phyloP scores from a whole-genome alignment of 345 rosid species.

The Eucalyptus regnans region DNA sequence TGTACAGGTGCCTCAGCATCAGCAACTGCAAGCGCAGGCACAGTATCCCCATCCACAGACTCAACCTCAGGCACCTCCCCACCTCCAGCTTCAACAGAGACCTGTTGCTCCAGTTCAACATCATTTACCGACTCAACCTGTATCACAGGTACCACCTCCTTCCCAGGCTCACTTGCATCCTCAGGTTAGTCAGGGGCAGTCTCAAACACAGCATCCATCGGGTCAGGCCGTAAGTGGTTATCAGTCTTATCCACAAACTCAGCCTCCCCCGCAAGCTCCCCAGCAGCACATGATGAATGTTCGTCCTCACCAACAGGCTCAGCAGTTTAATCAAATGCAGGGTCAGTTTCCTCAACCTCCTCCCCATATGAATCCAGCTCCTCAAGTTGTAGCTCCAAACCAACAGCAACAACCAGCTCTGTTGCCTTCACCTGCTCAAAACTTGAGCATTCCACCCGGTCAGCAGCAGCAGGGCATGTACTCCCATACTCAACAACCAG shows the following conservation, averaged over 20 bases:
- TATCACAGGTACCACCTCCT: conserved; percentile 3
- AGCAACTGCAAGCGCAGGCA: conserved; percentile 20
- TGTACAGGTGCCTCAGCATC: conserved; percentile 23
- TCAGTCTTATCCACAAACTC: conserved; percentile 40
- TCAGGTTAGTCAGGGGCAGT: conserved; percentile 12
- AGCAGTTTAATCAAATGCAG: conserved; percentile 24
- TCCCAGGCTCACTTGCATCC: conserved; percentile 7
- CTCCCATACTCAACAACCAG: conserved; percentile 26
- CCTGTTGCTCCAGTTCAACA: conserved; percentile 14
- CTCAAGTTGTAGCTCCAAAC: conserved; percentile 16
- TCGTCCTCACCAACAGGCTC: conserved; percentile 24
- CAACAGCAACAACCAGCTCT: conserved; percentile 27
- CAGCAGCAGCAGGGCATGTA: conserved; percentile 27
- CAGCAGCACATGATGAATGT: conserved; percentile 17
- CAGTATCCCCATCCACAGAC: conserved; percentile 9
- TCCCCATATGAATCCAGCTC: conserved; percentile 24
- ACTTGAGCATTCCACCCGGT: conserved; percentile 4
- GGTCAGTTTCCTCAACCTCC: conserved; percentile 33
- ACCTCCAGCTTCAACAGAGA: conserved; percentile 6
- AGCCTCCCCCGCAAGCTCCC: conserved; percentile 23
- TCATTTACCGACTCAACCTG: conserved; percentile 2
- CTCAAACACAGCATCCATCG: conserved; percentile 22
- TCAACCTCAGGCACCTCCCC: conserved; percentile 16
- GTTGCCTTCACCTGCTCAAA: conserved; percentile 21
- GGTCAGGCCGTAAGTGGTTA: conserved; percentile 35